These are phyloP conservation scores for Jaapia argillacea DNA, from an alignment of 768 basidiomycete genomes.

Conservation along the genomic window DNA sequence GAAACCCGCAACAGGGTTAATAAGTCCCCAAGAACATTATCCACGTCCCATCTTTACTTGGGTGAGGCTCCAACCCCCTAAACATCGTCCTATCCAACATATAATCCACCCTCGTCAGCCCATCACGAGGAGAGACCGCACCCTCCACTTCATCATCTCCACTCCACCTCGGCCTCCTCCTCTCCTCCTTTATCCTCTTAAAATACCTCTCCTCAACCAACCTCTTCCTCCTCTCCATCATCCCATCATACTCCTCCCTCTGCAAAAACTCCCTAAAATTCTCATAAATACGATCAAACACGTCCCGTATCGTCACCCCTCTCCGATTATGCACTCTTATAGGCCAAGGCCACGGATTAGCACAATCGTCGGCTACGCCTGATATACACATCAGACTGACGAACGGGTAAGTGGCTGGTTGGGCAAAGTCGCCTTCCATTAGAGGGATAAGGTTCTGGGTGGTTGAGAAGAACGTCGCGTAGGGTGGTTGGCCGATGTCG, in stretches of 20 bases:
- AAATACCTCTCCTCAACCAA: too few species aligned
- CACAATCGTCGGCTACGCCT: conserved; percentile 39
- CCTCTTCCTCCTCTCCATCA: conserved; percentile 10
- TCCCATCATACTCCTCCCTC: conserved; percentile 14
- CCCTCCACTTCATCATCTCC: conserved; percentile 13
- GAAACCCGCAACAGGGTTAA: background rate
- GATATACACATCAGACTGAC: conserved; percentile 47
- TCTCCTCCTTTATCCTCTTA: background rate
- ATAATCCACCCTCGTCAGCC: conserved; percentile 32
- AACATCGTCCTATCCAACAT: conserved; percentile 39
- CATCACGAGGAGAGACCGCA: conserved; percentile 14
- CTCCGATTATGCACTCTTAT: conserved; percentile 34
- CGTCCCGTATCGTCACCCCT: conserved; percentile 41
- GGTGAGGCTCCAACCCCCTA: conserved; percentile 41
- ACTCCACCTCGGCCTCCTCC: conserved; percentile 14
- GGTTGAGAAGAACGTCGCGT: conserved; percentile 10
- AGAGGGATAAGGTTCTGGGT: conserved; percentile 20
- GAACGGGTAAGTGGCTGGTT: conserved; percentile 58
- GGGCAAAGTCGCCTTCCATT: conserved; percentile 28
- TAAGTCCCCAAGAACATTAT: conserved; percentile 19
- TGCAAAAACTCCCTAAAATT: conserved; percentile 28
- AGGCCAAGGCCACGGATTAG: conserved; percentile 44
- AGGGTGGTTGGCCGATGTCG: conserved; percentile 27
- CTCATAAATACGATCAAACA: conserved; percentile 34
- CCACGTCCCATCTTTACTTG: conserved; percentile 31